Base-by-base conservation (phyloP, 2,329 filamentous ascomycete species). In the Clonostachys solani region DNA sequence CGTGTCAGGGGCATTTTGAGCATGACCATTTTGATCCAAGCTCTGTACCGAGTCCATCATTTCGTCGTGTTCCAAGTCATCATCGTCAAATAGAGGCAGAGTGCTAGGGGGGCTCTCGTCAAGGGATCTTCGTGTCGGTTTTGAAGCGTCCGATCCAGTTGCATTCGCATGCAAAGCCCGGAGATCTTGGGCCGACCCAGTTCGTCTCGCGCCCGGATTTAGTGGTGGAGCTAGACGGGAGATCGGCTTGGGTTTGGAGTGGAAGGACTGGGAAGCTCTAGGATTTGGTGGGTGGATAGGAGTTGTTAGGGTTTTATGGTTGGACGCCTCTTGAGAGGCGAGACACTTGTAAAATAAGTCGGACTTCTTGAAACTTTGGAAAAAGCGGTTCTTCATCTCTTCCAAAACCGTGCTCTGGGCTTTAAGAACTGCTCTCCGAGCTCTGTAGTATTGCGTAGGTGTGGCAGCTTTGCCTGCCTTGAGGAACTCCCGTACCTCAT, bases 261-360 rank as follows among this genome's bases (percentile, higher is more conserved):
- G 66, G 47, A 66, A 68, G 6, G 72, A 68, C 38, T 68, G 62
- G 6, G 67, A 63, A 16, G 64, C 45, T 48, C 52, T 43, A 52
- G 55, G 43, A 60, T 60, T 44, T 55, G 58, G 37, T 45, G 48
- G 40, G 23, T 52, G 42, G 19, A 44, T 23, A 5, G 52, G 55
- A 2, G 55, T 55, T 7, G 47, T 23, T 29, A 44, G 9, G 10
- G 47, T 5, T 29, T 62, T 62, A 7, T 56, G 48, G 44, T 60
- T 73, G 2, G 79, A 74, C 40, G 81, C 77, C 66, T 96, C 91
- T 58, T 95, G 89, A 12, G 92, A 88, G 8, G 92, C 90, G 2
- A 99, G 75, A 62, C 92, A 96, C 64, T 99, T 99, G 73, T 94
- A 97, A 63, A 91, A 99, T 1, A 99, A 68, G 60, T 97, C 94